Percentiles rank a stretch among this genome's conserved stretches.
Conservation (phyloP, 768 basidiomycete species). For the Boletus speciosus region DNA sequence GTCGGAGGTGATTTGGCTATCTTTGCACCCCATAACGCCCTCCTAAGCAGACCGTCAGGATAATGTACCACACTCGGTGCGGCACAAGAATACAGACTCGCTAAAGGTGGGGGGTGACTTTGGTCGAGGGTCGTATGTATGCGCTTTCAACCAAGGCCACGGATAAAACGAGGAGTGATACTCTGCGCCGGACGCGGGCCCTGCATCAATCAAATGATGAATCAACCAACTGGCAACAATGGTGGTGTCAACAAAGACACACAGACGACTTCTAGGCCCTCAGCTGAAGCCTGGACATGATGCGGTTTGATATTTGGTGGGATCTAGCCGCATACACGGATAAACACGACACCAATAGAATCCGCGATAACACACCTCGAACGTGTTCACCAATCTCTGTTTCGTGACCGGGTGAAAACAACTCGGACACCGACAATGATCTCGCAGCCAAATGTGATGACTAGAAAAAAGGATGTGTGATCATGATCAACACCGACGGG, state of each 20-base stretch:
- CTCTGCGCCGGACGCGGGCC: slow-evolving; percentile 32
- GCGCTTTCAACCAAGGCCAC: slow-evolving; percentile 75
- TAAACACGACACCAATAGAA: neutral
- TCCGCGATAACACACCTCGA: slow-evolving; percentile 49
- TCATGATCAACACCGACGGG: neutral
- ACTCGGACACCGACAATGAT: slow-evolving; percentile 85
- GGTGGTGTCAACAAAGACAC: slow-evolving; percentile 22
- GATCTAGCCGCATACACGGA: slow-evolving; percentile 48
- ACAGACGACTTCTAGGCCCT: slow-evolving; percentile 79
- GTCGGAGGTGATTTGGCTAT: slow-evolving; percentile 75
- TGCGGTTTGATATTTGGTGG: slow-evolving; percentile 68
- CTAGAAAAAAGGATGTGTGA: slow-evolving; percentile 38
- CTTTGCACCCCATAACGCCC: slow-evolving; percentile 76
- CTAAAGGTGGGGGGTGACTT: slow-evolving; percentile 13
- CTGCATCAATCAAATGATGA: slow-evolving; percentile 11
- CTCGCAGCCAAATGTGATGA: slow-evolving; percentile 87
- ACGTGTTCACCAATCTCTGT: slow-evolving; percentile 85
- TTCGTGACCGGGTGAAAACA: slow-evolving; percentile 89
- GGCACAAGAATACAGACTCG: slow-evolving; percentile 41
- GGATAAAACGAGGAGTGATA: slow-evolving; percentile 83
- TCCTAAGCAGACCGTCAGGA: slow-evolving; percentile 34
- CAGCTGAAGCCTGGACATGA: slow-evolving; percentile 48
- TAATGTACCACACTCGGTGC: neutral
- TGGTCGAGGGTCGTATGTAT: slow-evolving; percentile 77
- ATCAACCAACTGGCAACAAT: neutral